These are phyloP conservation scores for Uromyces viciae-fabae DNA, from an alignment of 1,284 basidiomycete genomes.

Conservation along the genomic window DNA sequence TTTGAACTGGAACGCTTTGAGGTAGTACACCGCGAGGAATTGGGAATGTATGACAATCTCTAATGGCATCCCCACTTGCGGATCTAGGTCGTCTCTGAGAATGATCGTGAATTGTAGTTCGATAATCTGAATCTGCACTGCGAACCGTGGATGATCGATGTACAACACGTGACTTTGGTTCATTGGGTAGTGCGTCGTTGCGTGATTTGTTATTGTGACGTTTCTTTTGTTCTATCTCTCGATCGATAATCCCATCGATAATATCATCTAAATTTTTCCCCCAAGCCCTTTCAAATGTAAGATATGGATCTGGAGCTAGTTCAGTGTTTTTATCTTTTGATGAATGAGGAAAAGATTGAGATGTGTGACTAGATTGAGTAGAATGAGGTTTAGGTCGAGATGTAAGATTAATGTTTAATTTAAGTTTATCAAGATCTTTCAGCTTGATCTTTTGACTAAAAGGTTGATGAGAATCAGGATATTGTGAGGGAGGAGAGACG, in stretches of 20 bases:
- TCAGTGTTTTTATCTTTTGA: not conserved
- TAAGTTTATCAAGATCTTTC: constrained; percentile 18
- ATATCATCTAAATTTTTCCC: constrained; percentile 18
- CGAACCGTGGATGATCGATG: constrained; percentile 24
- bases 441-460: constrained; percentile 21
- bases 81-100: not conserved
- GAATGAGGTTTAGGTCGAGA: not conserved
- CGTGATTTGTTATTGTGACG: constrained; percentile 2
- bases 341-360: not conserved
- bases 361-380: not conserved
- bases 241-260: constrained; percentile 4
- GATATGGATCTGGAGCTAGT: constrained; percentile 15
- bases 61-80: not conserved
- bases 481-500: not conserved
- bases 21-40: not conserved
- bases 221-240: not conserved
- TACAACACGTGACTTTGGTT: not conserved
- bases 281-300: constrained; percentile 27
- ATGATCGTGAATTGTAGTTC: not conserved
- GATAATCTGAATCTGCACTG: constrained; percentile 19
- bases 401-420: constrained; percentile 3
- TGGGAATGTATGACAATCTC: not conserved
- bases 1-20: not conserved
- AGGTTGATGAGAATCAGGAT: not conserved
- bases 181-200: not conserved